Evolutionary conservation across 2,329 filamentous ascomycete genomes (phyloP), one percentile per base, ranked within the genome.

Genomic region (Paecilomyces dactylethromorphus): DNA sequence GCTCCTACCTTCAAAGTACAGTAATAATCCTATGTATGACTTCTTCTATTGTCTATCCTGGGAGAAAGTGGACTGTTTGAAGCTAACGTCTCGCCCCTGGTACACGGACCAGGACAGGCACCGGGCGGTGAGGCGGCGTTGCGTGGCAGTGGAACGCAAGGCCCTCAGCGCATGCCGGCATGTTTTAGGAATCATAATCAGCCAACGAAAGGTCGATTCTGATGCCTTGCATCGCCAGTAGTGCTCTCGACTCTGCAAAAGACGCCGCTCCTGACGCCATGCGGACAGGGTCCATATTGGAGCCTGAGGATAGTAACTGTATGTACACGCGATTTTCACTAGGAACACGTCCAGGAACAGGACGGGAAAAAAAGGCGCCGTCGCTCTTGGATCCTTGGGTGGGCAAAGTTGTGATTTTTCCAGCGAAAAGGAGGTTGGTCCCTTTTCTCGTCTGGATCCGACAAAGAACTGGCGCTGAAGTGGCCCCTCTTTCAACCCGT

Each of bases 301-400:
- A 10, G 50, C 50, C 50, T 52, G 50, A 52, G 50, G 50, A 24
- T 52, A 1, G 7, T 21, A 3, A 7, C 13, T 22, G 15, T 52
- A 52, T 52, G 50, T 22, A n/a, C 50, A 52, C 50, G 22, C n/a
- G 50, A 12, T 52, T n/a, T 11, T 52, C 13, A 1, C 21, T 52
- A 11, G 8, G 50, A 12, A 52, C 50, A 52, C 50, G 58, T 62
- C 69, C 18, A 65, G 61, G 1, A 63, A 72, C 31, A 63, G 66
- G 6, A 52, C 66, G 10, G 63, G 60, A 22, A 58, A 56, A 22
- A 61, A 68, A 8, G 53, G 35, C 18, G 50, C 50, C 18, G 50
- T 52, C 50, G 50, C 3, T 52, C 50, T 52, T 52, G 50, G 50
- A 24, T 52, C 50, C 35, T 45, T 45, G 35, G 35, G 35, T 7